Percentiles rank a stretch among this genome's conserved stretches.
Conservation (phyloP, 1,284 basidiomycete genomes). For the Pholiota adiposa region DNA sequence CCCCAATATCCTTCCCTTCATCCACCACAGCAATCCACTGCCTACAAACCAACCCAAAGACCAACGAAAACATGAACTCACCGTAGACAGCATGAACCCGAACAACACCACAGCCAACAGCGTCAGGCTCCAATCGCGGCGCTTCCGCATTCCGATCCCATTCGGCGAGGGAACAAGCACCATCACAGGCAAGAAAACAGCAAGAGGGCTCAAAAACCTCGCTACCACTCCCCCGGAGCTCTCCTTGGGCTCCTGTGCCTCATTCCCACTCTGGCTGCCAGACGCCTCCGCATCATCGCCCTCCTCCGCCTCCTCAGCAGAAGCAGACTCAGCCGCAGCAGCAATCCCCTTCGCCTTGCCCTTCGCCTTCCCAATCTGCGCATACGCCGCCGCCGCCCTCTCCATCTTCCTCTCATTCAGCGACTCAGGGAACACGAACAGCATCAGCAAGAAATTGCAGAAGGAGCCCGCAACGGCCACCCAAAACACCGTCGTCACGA, state of each 20-base stretch:
- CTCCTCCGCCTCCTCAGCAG: conserved; percentile 1
- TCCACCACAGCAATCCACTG: not conserved
- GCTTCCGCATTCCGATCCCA: conserved; percentile 32
- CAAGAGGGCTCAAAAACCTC: conserved; percentile 43
- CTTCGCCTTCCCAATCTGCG: conserved; percentile 2
- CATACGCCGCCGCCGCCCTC: conserved; percentile 36
- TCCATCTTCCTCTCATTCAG: conserved; percentile 46
- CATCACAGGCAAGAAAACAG: conserved; percentile 48
- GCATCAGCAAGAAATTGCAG: conserved; percentile 44
- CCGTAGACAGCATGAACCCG: conserved; percentile 49
- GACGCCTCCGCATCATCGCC: not conserved
- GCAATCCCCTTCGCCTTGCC: conserved; percentile 13
- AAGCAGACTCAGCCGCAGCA: conserved; percentile 11
- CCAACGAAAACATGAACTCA: conserved; percentile 31
- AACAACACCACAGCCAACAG: conserved; percentile 48
- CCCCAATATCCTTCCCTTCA: not conserved
- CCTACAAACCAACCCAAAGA: not conserved
- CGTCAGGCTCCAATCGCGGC: conserved; percentile 53
- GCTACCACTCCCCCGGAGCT: conserved; percentile 24
- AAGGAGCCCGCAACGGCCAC: conserved; percentile 43
- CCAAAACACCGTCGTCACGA: conserved; percentile 48
- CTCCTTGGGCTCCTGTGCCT: conserved; percentile 5
- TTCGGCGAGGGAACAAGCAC: conserved; percentile 33
- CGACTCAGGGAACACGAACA: conserved; percentile 57
- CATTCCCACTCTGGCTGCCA: not conserved